Evolutionary conservation across 176 grass and related monocot genomes (phyloP).

Genomic region (Raddia guianensis): DNA sequence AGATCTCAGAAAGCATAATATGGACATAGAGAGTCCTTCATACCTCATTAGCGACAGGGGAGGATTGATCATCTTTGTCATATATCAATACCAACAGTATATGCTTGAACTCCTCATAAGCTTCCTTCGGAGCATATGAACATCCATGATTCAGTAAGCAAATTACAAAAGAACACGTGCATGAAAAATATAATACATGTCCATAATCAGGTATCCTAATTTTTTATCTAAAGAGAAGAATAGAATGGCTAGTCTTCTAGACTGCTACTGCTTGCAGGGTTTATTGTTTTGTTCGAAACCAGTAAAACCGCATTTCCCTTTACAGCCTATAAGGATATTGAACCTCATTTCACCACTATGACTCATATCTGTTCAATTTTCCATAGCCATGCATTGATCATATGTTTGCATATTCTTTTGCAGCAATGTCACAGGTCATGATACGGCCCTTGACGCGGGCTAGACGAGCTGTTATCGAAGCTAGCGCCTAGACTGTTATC

Average conservation of each 20-base stretch:
- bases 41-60: slow-evolving; percentile 88
- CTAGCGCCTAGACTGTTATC: too few species aligned
- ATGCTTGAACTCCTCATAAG: slow-evolving; percentile 99
- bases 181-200: background rate
- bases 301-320: background rate
- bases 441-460: too few species aligned
- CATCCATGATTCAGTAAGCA: slow-evolving; percentile 37
- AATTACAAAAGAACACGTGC: slow-evolving; percentile 27
- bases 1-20: background rate
- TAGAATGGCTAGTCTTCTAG: background rate
- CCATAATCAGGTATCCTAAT: background rate
- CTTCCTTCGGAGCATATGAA: slow-evolving; percentile 72
- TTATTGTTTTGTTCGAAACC: background rate
- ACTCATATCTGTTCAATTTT: background rate
- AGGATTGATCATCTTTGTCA: slow-evolving; percentile 86
- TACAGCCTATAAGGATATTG: background rate
- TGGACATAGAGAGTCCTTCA: slow-evolving; percentile 6
- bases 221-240: slow-evolving; percentile 15
- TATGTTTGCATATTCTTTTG: slow-evolving; percentile 19
- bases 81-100: slow-evolving; percentile 90
- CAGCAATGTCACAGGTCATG: background rate
- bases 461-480: too few species aligned
- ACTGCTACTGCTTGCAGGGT: background rate
- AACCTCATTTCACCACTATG: background rate
- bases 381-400: background rate